Evolutionary conservation across 768 basidiomycete species (phyloP), one percentile per base, ranked within the genome.

Genomic region (Stropharia rugosoannulata): DNA sequence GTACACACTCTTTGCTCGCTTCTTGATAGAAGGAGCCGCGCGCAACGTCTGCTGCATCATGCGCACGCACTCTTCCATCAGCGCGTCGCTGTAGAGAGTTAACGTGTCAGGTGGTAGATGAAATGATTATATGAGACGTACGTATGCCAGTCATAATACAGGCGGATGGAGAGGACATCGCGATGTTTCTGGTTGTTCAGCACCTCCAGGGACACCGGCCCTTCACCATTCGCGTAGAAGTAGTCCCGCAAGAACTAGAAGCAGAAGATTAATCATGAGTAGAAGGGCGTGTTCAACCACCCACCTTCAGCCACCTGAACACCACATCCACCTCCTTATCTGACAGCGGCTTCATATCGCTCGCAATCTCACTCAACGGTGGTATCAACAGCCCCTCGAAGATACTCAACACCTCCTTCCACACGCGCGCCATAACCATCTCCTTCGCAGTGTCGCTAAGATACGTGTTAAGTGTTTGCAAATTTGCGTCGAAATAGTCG

Each of bases 311-410:
- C 93, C 97, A 98, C 69, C 95, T 96, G 76, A 98, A 93, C n/a
- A 95, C 96, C 56, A 98, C 89, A 68, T 98, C 97, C 37, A 98
- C 90, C 73, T 98, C 97, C 72, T 96, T 95, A 65, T 98, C 97
- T 25, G 81, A 87, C 66, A 99, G 69, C 1, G 95, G 89, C 62
- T 91, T 89, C 93, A 98, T 89, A 51, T 94, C 90, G 42, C 93
- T 93, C 9, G 87, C 77, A 15, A 82, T 73, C 57, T 96, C 93
- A 5, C 89, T 91, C 54, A 99, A 71, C 2, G 95, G 91, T 3
- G 97, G 97, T 13, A 98, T 87, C 58, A 98, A 81, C 61, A 98
- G 72, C 9, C 85, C 87, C 66, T 98, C 97, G 54, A 98, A 81
- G 15, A 93, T 82, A 18, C 76, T 77, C 65, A 98, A 68, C 54